Base-by-base conservation (phyloP, 176 grass and related monocot genomes). In the Triticum aestivum region DNA sequence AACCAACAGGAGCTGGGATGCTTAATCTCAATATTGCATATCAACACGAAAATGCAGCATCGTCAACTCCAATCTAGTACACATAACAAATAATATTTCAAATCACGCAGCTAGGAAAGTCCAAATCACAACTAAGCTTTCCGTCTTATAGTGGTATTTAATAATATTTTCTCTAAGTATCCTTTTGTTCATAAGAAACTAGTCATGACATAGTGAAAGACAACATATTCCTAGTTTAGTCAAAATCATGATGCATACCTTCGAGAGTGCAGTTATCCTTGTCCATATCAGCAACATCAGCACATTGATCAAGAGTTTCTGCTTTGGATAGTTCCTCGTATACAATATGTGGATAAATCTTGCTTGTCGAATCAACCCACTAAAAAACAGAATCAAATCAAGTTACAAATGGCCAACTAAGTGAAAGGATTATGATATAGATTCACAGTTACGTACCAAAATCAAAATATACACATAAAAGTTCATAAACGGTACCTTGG, bases 261-360 rank as follows among this genome's bases (percentile, higher is more conserved):
- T 99, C 97, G 73, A 96, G 44, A 34, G 74, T 84, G 86, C 73
- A 94, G 71, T 82, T 91, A 77, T 86, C 89, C 24, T 79, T 89
- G 77, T 87, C 83, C 24, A 12, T 56, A 88, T 75, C 75, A 3
- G 65, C 30, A 86, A 74, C 32, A 24, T 88, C 80, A 41, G 70
- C 13, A 77, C 66, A 92, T 65, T 93, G 82, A 80, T 91, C 69
- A 83, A 79, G 79, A 75, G 79, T 86, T 93, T 93, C 92, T 74
- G 88, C 89, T 74, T 91, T 92, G 68, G 90, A 88, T 21, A 90
- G 75, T 74, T 99, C 97, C 82, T 99, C 94, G 11, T 93, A 84
- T 71, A 99, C 97, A 87, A 99, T 83, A 94, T 96, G 97, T 37
- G 94, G 97, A 66, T 99, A 99, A 77, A 84, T 90, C 73, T 91